Evolutionary conservation across 352 stramenopile species (phyloP), one percentile per base, ranked within the genome.

Genomic region (Globisporangium cederbergense): DNA sequence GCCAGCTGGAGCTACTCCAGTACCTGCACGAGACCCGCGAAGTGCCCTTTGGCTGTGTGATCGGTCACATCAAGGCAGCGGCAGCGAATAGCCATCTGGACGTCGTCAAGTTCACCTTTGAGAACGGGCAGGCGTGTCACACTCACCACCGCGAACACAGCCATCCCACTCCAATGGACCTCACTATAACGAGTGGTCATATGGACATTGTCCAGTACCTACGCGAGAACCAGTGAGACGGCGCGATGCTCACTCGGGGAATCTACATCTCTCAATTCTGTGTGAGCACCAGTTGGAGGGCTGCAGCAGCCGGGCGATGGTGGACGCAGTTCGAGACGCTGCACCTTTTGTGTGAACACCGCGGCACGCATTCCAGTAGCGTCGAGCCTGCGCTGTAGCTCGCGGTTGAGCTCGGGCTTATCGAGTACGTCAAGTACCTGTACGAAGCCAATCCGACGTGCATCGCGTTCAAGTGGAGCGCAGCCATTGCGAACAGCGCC

Each of bases 1-100:
- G 75, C 3, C 72, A 73, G 30, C 47, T 77, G 18, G 64, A 69
- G 0, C 62, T 80, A 25, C 58, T 83, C 36, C 28, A 75, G 50
- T 77, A 67, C 20, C 55, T 83, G 0, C 64, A 79, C 20, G 42
- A 58, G 7, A 57, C 71, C 32, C 65, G 1, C 18, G 16, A 42
- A 38, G 6, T 16, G 0, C 13, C 16, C 2, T 25, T 42, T 16
- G 13, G 5, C 13, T 56, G 13, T 16, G 25, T 13, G 66, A 20
- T 47, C 28, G 61, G 58, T 64, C 22, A 77, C 64, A 13, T 16
- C 20, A 38, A 40, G 14, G 14, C 14, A 16, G 16, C 28, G 18
- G 50, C 50, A 25, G 50, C 22, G 47, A 54, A 54, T 38, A 73
- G 71, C 0, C 69, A 28, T 28, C 25, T 28, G 25, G 25, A 28